These are phyloP conservation scores for Claviceps purpurea DNA, from an alignment of 2,329 filamentous ascomycete genomes.

Conservation along the genomic window DNA sequence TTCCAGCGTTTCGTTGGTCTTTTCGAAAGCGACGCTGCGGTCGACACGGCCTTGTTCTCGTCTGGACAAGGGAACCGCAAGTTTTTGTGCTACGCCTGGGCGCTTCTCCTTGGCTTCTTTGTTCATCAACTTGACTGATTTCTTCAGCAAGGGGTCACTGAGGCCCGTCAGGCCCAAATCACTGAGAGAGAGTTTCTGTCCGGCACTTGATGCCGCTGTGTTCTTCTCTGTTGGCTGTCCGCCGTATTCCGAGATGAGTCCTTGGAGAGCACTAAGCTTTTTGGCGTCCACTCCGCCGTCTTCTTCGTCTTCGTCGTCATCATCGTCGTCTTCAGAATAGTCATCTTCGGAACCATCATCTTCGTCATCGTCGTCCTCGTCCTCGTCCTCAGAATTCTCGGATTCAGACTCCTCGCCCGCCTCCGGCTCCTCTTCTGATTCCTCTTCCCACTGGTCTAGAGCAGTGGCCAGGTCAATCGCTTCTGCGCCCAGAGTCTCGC, in stretches of 20 bases:
- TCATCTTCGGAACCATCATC: constrained; percentile 25
- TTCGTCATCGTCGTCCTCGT: constrained; percentile 32
- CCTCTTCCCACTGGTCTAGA: constrained; percentile 40
- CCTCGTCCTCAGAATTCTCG: constrained; percentile 27
- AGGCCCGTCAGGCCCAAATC: constrained; percentile 61
- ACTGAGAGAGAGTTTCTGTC: constrained; percentile 57
- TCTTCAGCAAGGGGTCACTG: constrained; percentile 63
- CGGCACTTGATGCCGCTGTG: constrained; percentile 28
- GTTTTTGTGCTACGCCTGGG: constrained; percentile 44
- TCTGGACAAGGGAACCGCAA: constrained; percentile 71
- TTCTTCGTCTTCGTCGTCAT: constrained; percentile 27
- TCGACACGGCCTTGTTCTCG: constrained; percentile 78
- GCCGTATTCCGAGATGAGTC: constrained; percentile 54
- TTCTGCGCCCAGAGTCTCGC: constrained; percentile 44
- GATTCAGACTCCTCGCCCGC: constrained; percentile 30
- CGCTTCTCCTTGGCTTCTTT: constrained; percentile 43
- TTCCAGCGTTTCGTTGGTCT: constrained; percentile 81
- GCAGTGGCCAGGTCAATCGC: constrained; percentile 46
- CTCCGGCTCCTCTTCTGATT: constrained; percentile 34
- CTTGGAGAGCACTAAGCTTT: constrained; percentile 52
- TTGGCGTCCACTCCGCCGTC: constrained; percentile 34
- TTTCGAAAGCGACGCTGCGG: constrained; percentile 69
- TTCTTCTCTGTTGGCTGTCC: constrained; percentile 46
- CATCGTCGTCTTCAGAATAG: constrained; percentile 24
- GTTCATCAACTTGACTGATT: constrained; percentile 61